phyloP scores from a whole-genome alignment of 148 eudicot genomes.

The Agrostemma githago region DNA sequence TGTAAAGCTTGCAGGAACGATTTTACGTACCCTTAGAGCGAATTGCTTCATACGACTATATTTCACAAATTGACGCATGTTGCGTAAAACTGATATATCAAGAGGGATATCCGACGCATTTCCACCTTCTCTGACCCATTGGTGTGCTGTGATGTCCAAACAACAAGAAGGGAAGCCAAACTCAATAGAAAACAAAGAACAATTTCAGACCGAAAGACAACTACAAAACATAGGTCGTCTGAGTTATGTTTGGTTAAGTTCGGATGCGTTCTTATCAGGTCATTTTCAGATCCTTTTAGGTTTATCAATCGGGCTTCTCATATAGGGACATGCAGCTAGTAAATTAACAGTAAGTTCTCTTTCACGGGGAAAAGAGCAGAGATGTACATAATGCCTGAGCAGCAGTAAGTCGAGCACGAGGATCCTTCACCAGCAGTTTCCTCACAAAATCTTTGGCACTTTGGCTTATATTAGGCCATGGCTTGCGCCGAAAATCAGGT shows the following conservation, averaged over 20 bases:
- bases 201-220: not conserved
- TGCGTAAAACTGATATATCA: constrained; percentile 81
- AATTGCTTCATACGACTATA: constrained; percentile 90
- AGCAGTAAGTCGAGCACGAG: constrained; percentile 88
- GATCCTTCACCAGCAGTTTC: constrained; percentile 85
- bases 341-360: not conserved
- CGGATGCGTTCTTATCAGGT: not conserved
- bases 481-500: constrained; percentile 95
- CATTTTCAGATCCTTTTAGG: not conserved
- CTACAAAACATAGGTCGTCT: not conserved
- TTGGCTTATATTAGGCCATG: constrained; percentile 80
- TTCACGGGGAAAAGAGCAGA: not conserved
- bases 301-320: no score
- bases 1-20: constrained; percentile 7
- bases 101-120: constrained; percentile 86
- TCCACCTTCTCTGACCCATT: constrained; percentile 99
- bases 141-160: constrained; percentile 64
- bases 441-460: constrained; percentile 86
- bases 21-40: constrained; percentile 68
- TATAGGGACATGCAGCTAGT: not conserved
- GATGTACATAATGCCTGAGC: constrained; percentile 93
- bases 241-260: not conserved
- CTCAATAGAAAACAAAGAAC: not conserved
- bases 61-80: constrained; percentile 91
- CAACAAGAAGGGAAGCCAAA: not conserved